These are phyloP conservation scores for Chlamydomonas incerta DNA, from an alignment of 139 green algal species.

Conservation along the genomic window DNA sequence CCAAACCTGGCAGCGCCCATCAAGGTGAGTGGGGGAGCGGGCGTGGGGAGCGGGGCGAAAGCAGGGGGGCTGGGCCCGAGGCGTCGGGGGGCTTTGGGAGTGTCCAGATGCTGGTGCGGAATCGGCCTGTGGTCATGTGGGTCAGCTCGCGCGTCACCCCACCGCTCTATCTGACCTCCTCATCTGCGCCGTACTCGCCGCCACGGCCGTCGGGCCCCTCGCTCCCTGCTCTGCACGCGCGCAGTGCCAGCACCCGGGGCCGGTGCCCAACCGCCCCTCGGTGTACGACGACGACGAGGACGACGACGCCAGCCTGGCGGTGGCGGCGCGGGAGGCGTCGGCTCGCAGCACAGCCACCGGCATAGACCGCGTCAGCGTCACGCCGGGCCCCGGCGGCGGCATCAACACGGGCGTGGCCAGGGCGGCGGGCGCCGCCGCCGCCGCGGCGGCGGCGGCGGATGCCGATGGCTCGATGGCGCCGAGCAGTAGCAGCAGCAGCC, in stretches of 20 bases:
- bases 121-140: too few species aligned
- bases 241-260: constrained; percentile 20
- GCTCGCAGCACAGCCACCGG: too few species aligned
- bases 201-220: neutral
- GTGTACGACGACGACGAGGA: neutral
- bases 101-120: too few species aligned
- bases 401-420: neutral
- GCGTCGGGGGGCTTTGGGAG: too few species aligned
- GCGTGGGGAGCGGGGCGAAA: neutral
- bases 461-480: neutral
- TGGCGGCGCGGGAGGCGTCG: neutral
- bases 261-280: neutral
- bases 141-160: too few species aligned
- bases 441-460: neutral
- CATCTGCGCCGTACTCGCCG: too few species aligned
- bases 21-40: neutral
- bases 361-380: too few species aligned
- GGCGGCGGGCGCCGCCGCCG: too few species aligned
- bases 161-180: too few species aligned
- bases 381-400: too few species aligned
- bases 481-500: neutral
- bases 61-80: too few species aligned
- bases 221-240: neutral
- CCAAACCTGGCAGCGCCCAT: constrained; percentile 57
- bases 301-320: neutral